Base-by-base conservation (phyloP, 2,329 filamentous ascomycete species). In the Didymella pomorum region DNA sequence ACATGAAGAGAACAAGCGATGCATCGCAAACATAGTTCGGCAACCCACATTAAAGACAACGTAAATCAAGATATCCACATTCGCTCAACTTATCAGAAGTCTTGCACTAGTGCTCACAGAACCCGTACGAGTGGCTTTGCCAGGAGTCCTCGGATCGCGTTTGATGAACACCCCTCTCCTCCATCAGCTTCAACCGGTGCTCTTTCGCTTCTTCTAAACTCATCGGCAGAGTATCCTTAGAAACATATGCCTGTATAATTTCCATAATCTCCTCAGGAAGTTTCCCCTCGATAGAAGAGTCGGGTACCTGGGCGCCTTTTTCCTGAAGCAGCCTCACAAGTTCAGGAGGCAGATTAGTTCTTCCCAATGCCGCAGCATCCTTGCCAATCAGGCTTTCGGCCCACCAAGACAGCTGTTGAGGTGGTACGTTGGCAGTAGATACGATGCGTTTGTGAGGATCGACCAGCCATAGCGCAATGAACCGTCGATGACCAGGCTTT, bases 251-350 rank as follows among this genome's bases (percentile, higher is more conserved):
- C 1, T 49, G 43, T 4, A 71, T 56, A 44, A 63, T 63, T 0
- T 58, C 52, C 44, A 67, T 56, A 2, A 70, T 44, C 56, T 70
- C 66, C 16, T 50, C 25, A 2, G 66, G 64, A n/a, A 68, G 51
- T 12, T 12, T 61, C 1, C 16, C 12, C 2, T 39, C 44, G 16
- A n/a, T 47, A 2, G 44, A 29, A 6, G 45, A 33, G 20, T 12
- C 18, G 18, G 52, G 26, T 4, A 28, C 11, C 21, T 31, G 18
- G 2, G 37, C 18, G 1, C 51, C 64, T 1, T 60, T 50, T 28
- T 68, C 57, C 11, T 52, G 44, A 3, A 70, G 35, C 7, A 69
- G 16, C 0, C 47, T 25, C 12, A 67, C 37, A 7, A 70, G 26
- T 8, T 70, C 67, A 11, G 63, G 47, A 5, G 64, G 68, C 4